These are phyloP conservation scores for Panaeolus cyanescens DNA, from an alignment of 768 basidiomycete genomes.

Conservation along the genomic window DNA sequence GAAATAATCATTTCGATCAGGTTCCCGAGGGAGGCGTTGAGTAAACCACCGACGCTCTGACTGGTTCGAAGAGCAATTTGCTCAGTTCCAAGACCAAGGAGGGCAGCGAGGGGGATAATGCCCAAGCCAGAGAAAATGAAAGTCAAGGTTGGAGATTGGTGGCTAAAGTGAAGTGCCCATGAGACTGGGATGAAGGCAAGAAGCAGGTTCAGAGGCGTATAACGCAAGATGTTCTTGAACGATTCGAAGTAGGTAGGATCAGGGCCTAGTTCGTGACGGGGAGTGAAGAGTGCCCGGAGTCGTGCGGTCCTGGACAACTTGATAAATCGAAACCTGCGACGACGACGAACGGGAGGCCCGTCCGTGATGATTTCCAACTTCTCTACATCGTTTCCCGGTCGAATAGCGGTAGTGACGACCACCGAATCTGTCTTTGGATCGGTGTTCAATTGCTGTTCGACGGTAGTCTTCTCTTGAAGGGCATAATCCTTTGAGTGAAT, in stretches of 20 bases:
- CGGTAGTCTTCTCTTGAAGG: constrained; percentile 9
- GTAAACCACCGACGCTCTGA: constrained; percentile 51
- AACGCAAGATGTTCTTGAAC: constrained; percentile 29
- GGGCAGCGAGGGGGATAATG: constrained; percentile 52
- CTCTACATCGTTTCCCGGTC: constrained; percentile 16
- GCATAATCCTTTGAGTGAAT: constrained; percentile 14
- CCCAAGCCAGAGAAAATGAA: constrained; percentile 51
- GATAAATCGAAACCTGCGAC: constrained; percentile 7
- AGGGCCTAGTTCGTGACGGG: constrained; percentile 31
- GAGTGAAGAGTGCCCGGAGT: constrained; percentile 33
- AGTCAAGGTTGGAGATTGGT: constrained; percentile 45
- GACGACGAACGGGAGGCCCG: constrained; percentile 1
- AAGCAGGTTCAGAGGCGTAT: constrained; percentile 43
- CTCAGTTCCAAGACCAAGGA: constrained; percentile 55
- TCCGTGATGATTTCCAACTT: constrained; percentile 15
- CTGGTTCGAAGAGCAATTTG: constrained; percentile 50
- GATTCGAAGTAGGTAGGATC: constrained; percentile 36
- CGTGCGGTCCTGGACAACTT: constrained; percentile 17
- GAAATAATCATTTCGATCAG: constrained; percentile 55
- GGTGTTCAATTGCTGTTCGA: background rate
- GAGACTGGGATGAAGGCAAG: constrained; percentile 52
- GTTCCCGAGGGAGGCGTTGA: constrained; percentile 57
- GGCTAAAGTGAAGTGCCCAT: constrained; percentile 47
- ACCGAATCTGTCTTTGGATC: background rate
- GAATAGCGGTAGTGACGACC: constrained; percentile 5